phyloP scores from a whole-genome alignment of 805 yeast genomes.

The Saturnispora besseyi region DNA sequence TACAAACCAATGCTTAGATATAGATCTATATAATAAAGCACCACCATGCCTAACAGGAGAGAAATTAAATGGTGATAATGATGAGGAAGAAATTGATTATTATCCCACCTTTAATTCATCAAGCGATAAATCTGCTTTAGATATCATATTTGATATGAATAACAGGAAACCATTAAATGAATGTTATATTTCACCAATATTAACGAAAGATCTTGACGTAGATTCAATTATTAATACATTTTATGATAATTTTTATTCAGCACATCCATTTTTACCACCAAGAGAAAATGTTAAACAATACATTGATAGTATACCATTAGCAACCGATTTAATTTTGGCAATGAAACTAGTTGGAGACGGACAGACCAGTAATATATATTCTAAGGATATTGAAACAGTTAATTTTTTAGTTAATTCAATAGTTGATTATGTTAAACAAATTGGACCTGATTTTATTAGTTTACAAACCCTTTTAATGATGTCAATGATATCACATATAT shows the following conservation, averaged over 20 bases:
- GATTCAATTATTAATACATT: slow-evolving; percentile 25
- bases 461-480: slow-evolving; percentile 35
- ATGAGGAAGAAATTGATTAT: slow-evolving; percentile 15
- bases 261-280: slow-evolving; percentile 43
- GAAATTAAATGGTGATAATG: not conserved
- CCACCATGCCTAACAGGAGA: slow-evolving; percentile 25
- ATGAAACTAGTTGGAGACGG: slow-evolving; percentile 46
- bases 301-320: slow-evolving; percentile 27
- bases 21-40: slow-evolving; percentile 19
- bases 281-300: slow-evolving; percentile 28
- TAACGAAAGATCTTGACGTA: slow-evolving; percentile 21
- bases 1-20: slow-evolving; percentile 21
- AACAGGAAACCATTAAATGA: slow-evolving; percentile 13
- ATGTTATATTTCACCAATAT: slow-evolving; percentile 25
- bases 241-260: slow-evolving; percentile 31
- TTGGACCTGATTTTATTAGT: slow-evolving; percentile 35
- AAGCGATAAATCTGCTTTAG: slow-evolving; percentile 19
- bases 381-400: slow-evolving; percentile 33
- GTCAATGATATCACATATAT: slow-evolving; percentile 39
- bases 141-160: slow-evolving; percentile 22
- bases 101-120: slow-evolving; percentile 27
- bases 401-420: slow-evolving; percentile 30
- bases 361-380: slow-evolving; percentile 29
- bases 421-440: slow-evolving; percentile 24
- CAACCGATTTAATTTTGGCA: slow-evolving; percentile 34